A percentile compares a stretch with the other conserved stretches of the same genome.
Evolutionary conservation across 495 filamentous ascomycete species (phyloP).

Genomic region (Penicillium malachiteum): DNA sequence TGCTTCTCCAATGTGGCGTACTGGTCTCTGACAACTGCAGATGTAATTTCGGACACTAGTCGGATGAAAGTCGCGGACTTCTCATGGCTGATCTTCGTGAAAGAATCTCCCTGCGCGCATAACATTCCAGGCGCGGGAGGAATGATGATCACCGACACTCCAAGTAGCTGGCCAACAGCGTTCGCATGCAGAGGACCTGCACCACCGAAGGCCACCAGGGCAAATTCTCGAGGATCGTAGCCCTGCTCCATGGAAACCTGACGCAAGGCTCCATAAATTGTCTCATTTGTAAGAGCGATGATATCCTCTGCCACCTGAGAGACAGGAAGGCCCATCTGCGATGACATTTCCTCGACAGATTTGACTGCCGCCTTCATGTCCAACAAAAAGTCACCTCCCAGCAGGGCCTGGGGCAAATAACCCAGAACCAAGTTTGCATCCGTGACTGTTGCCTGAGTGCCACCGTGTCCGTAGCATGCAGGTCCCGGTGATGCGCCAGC

Average conservation of each 20-base stretch:
- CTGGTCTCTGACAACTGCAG: constrained; percentile 21
- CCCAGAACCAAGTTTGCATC: constrained; percentile 52
- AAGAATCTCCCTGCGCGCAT: constrained; percentile 50
- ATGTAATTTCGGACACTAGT: constrained; percentile 28
- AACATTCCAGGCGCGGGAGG: constrained; percentile 51
- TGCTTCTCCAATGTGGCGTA: constrained; percentile 24
- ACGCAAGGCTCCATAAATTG: constrained; percentile 51
- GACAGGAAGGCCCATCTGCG: constrained; percentile 41
- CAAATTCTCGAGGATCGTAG: constrained; percentile 52
- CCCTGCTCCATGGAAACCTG: constrained; percentile 53
- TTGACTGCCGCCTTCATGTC: constrained; percentile 35
- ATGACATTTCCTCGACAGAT: constrained; percentile 42
- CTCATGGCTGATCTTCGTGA: constrained; percentile 47
- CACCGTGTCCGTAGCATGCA: constrained; percentile 49
- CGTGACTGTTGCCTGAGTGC: constrained; percentile 45
- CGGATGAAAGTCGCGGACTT: constrained; percentile 45
- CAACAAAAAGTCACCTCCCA: constrained; percentile 47
- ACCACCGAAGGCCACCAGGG: constrained; percentile 52
- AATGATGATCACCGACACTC: constrained; percentile 51
- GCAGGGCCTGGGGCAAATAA: constrained; percentile 44
- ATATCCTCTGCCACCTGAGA: constrained; percentile 48
- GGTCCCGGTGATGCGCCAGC: constrained; percentile 47
- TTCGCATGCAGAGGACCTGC: constrained; percentile 52
- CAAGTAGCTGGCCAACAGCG: constrained; percentile 46
- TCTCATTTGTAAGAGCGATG: constrained; percentile 49